Conservation (phyloP, 768 basidiomycete species). For the Hericium erinaceus region DNA sequence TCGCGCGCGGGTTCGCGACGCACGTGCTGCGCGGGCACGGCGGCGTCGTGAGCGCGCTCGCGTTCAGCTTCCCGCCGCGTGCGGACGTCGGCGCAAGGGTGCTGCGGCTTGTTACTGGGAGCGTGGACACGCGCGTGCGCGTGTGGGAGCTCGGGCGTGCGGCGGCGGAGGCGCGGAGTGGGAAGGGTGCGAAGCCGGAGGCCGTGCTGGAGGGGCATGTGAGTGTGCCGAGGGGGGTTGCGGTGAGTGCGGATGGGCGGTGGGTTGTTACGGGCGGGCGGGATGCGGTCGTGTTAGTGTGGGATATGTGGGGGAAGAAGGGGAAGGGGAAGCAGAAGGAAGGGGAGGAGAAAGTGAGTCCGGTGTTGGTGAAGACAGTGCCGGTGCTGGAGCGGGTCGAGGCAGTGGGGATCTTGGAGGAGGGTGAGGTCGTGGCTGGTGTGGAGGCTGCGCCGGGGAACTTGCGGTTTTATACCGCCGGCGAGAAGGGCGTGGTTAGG, state of each 20-base stretch:
- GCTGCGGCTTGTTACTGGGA: conserved; percentile 84
- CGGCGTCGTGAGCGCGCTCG: conserved; percentile 88
- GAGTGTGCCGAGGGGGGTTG: conserved; percentile 87
- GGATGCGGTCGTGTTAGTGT: conserved; percentile 87
- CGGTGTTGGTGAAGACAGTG: conserved; percentile 67
- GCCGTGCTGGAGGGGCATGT: conserved; percentile 92
- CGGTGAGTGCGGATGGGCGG: conserved; percentile 75
- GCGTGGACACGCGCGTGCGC: conserved; percentile 87
- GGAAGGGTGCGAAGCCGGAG: conserved; percentile 52
- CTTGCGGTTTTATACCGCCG: conserved; percentile 79
- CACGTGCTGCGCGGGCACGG: conserved; percentile 96
- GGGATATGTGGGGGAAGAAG: conserved; percentile 54
- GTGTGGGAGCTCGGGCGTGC: conserved; percentile 68
- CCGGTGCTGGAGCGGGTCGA: conserved; percentile 82
- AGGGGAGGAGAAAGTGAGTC: conserved; percentile 29
- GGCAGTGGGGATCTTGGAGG: conserved; percentile 63
- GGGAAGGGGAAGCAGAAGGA: conserved; percentile 39
- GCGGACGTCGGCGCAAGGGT: conserved; percentile 30
- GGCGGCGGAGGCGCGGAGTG: conserved; percentile 46
- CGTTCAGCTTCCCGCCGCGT: conserved; percentile 65
- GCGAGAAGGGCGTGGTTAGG: conserved; percentile 78
- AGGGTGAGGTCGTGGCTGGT: conserved; percentile 39
- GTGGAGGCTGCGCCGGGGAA: conserved; percentile 28
- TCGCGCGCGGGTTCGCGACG: conserved; percentile 78
- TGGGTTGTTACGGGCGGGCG: conserved; percentile 89